These are phyloP conservation scores for Leishmania amazonensis DNA, from an alignment of 208 protist genomes.

Conservation along the genomic window DNA sequence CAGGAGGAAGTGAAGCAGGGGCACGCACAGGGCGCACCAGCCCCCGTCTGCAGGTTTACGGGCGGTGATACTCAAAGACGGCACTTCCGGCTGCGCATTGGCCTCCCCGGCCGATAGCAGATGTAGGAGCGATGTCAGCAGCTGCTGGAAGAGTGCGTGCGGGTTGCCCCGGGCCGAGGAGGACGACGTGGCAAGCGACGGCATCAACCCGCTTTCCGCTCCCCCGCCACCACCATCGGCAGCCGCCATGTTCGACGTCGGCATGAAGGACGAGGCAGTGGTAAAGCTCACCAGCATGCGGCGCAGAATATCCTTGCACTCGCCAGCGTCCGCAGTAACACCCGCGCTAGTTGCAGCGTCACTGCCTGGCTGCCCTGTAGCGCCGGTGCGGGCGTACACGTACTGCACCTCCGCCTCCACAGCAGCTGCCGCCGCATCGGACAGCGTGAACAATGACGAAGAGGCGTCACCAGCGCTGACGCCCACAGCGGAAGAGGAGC, in stretches of 20 bases:
- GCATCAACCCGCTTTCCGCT: not conserved
- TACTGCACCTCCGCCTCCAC: constrained; percentile 38
- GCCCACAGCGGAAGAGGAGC: not conserved
- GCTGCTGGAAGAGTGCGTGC: constrained; percentile 12
- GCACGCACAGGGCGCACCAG: constrained; percentile 29
- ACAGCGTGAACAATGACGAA: not conserved
- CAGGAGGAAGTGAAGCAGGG: constrained; percentile 30
- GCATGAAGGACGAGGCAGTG: constrained; percentile 21
- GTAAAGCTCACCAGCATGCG: constrained; percentile 33
- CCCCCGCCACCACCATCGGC: not conserved
- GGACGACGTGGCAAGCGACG: not conserved
- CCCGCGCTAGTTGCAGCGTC: not conserved
- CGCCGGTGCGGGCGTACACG: constrained; percentile 19
- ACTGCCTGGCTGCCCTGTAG: not conserved
- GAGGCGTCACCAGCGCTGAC: not conserved
- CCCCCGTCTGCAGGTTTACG: not conserved
- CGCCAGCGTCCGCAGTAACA: not conserved
- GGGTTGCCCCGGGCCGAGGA: not conserved
- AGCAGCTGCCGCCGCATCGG: constrained; percentile 23
- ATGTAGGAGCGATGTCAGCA: constrained; percentile 25
- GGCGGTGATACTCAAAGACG: not conserved
- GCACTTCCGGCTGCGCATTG: not conserved
- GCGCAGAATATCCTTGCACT: constrained; percentile 29
- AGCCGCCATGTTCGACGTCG: constrained; percentile 1
- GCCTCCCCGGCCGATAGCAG: constrained; percentile 4